A percentile compares a stretch with the other conserved stretches of the same genome.
Evolutionary conservation across 768 basidiomycete genomes (phyloP).

Genomic region (Coprinellus aureogranulatus): DNA sequence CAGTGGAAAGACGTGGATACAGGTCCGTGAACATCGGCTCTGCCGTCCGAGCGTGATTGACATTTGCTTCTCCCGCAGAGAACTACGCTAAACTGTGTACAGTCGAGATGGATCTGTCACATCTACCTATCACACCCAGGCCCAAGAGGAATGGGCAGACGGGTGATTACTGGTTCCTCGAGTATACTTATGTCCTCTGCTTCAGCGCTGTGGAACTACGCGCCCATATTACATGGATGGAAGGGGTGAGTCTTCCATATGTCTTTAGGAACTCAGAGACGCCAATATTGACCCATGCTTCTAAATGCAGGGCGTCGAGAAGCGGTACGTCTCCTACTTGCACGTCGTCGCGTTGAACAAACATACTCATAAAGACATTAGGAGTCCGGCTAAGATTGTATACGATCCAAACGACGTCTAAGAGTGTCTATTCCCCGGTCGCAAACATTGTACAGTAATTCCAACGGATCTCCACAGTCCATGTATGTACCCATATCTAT

Average conservation of each 20-base stretch:
- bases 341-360: background rate
- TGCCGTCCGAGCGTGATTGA: slow-evolving; percentile 8
- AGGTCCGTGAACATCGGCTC: background rate
- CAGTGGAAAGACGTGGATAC: slow-evolving; percentile 15
- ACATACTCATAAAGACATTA: background rate
- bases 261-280: background rate
- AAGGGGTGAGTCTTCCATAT: slow-evolving; percentile 11
- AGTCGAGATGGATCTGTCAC: slow-evolving; percentile 19
- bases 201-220: slow-evolving; percentile 19
- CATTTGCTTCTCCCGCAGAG: background rate
- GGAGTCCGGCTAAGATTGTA: slow-evolving; percentile 11
- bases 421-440: too few relatives aligned
- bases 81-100: slow-evolving; percentile 16
- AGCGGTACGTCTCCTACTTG: slow-evolving; percentile 5
- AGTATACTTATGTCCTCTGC: slow-evolving; percentile 16
- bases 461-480: too few relatives aligned
- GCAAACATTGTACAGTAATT: too few relatives aligned
- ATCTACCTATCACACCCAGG: slow-evolving; percentile 7
- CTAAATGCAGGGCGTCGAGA: slow-evolving; percentile 11
- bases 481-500: too few relatives aligned
- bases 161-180: slow-evolving; percentile 13
- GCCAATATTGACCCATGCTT: background rate
- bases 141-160: background rate
- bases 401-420: slow-evolving; percentile 11
- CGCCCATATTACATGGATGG: slow-evolving; percentile 17